These are phyloP conservation scores for Taiwanofungus camphoratus DNA, from an alignment of 1,284 basidiomycete genomes.

Conservation along the genomic window DNA sequence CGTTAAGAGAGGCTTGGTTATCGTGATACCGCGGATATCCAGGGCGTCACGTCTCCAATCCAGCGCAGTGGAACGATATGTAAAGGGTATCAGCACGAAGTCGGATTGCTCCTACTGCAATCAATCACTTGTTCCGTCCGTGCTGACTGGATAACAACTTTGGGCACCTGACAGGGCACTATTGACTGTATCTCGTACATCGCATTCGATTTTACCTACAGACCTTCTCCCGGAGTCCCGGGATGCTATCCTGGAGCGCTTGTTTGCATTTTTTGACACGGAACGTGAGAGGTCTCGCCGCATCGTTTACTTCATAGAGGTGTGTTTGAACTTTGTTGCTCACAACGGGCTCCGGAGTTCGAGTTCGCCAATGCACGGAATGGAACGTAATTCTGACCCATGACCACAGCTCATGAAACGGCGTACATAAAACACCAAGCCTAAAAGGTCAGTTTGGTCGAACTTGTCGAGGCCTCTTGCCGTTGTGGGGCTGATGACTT, in stretches of 20 bases:
- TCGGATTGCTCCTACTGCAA: background rate
- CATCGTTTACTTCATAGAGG: conserved; percentile 1
- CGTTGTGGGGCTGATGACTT: background rate
- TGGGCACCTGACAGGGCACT: conserved; percentile 13
- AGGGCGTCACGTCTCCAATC: too few relatives aligned
- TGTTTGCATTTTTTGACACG: background rate
- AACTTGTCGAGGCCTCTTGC: background rate
- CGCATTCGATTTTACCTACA: conserved; percentile 12
- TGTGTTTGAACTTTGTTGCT: too few relatives aligned
- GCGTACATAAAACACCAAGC: conserved; percentile 3
- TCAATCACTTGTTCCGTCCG: conserved; percentile 13
- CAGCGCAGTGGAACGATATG: background rate
- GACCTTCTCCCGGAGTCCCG: conserved; percentile 13
- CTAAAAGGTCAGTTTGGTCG: background rate
- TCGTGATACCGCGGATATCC: background rate
- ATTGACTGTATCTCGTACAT: conserved; percentile 4
- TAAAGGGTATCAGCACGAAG: background rate
- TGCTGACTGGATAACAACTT: conserved; percentile 7
- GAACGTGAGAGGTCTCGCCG: conserved; percentile 3
- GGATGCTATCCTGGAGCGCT: conserved; percentile 4
- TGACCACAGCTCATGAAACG: conserved; percentile 5
- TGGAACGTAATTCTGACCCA: too few relatives aligned
- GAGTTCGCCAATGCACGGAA: too few relatives aligned
- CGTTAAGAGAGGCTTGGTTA: background rate
- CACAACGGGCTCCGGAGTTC: too few relatives aligned